These are phyloP conservation scores for Potentilla sterilis DNA, from an alignment of 306 rosid species.

Conservation along the genomic window DNA sequence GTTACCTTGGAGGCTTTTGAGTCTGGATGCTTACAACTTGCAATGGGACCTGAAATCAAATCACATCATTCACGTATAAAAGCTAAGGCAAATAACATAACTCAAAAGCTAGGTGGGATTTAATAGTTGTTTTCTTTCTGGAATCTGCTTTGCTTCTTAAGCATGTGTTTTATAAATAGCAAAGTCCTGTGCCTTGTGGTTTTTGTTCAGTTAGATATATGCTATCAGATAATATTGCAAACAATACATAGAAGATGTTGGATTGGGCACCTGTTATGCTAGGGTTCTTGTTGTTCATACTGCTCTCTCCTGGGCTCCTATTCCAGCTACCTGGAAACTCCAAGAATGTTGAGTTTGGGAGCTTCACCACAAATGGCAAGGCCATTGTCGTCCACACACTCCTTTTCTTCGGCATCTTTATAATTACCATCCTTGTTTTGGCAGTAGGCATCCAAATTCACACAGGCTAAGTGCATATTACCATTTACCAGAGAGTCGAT, in stretches of 20 bases:
- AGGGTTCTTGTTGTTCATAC: slow-evolving; percentile 45
- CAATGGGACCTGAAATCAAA: not conserved
- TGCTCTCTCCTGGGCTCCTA: slow-evolving; percentile 57
- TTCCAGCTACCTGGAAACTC: slow-evolving; percentile 52
- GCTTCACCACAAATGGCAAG: slow-evolving; percentile 49
- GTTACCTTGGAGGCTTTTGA: not conserved
- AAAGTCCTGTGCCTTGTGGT: not conserved
- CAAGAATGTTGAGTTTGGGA: slow-evolving; percentile 41
- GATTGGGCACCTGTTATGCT: slow-evolving; percentile 58
- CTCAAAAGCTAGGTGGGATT: not conserved
- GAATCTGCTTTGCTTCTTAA: slow-evolving; percentile 8
- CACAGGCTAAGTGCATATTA: slow-evolving; percentile 21
- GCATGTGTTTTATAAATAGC: not conserved
- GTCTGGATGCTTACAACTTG: slow-evolving; percentile 10
- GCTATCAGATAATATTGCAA: not conserved
- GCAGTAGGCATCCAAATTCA: slow-evolving; percentile 44
- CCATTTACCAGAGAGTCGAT: too few species aligned
- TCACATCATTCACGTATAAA: not conserved
- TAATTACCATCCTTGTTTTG: slow-evolving; percentile 54
- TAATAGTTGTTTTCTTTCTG: not conserved
- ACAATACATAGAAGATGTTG: slow-evolving; percentile 30
- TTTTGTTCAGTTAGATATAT: not conserved
- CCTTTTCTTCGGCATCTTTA: slow-evolving; percentile 42
- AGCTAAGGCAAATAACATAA: not conserved
- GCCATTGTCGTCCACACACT: slow-evolving; percentile 49